Percentiles rank a stretch among this genome's conserved stretches.
phyloP scores from a whole-genome alignment of 2,329 filamentous ascomycete species.

The Pyricularia pennisetigena region DNA sequence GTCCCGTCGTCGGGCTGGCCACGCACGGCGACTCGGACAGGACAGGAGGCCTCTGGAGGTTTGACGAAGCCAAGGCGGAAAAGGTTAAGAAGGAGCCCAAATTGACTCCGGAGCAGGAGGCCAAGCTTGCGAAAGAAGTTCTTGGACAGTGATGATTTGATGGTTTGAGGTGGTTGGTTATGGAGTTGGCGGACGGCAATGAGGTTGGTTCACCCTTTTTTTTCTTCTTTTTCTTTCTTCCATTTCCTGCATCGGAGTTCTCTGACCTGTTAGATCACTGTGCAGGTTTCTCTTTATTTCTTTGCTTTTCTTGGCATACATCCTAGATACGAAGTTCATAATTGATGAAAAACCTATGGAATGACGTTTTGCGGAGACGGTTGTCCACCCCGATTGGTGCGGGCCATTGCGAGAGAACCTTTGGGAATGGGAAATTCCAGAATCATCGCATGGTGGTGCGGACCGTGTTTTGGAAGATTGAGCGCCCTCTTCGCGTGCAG shows the following conservation, averaged over 20 bases:
- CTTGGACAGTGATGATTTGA: conserved; percentile 20
- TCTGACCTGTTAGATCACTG: not conserved
- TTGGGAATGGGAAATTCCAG: not conserved
- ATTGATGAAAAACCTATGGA: not conserved
- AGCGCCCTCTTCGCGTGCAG: no score
- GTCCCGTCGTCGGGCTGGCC: conserved; percentile 34
- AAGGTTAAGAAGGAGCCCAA: conserved; percentile 25
- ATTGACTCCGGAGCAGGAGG: conserved; percentile 23
- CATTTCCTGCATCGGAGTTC: not conserved
- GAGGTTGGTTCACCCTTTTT: not conserved
- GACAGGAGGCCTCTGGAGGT: conserved; percentile 52
- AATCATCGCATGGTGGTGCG: not conserved
- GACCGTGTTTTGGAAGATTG: no score
- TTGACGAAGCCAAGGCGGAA: conserved; percentile 33
- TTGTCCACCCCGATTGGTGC: not conserved
- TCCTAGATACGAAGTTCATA: not conserved
- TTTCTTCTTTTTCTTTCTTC: not conserved
- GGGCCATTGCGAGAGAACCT: not conserved
- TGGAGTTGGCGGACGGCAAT: not conserved
- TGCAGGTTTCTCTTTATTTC: not conserved
- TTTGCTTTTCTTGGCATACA: not conserved
- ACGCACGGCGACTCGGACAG: conserved; percentile 46
- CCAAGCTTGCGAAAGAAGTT: conserved; percentile 19
- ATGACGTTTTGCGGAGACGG: not conserved
- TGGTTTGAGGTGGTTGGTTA: not conserved